Base-by-base conservation (phyloP, 164 flowering plant genomes). In the Dillenia suffruticosa region DNA sequence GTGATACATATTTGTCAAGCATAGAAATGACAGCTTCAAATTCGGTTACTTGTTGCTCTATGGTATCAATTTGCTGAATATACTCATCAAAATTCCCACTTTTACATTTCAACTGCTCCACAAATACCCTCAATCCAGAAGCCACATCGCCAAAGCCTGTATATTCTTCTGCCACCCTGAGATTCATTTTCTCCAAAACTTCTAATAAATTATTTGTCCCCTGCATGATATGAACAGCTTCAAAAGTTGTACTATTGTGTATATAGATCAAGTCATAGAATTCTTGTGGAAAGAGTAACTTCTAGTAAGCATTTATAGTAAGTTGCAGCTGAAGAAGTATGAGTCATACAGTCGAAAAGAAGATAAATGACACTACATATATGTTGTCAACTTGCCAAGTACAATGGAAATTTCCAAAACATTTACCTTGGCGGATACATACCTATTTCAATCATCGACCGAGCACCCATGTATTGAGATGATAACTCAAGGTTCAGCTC, bases 101-200 rank as follows among this genome's bases (percentile, higher is more conserved):
- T 70, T 93, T 93, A 2, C 73, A 65, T 67, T 89, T 94, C 78
- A 94, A 56, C 74, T 89, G 97, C 83, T 89, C 96, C 69, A 89
- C 97, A 54, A 80, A 94, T 0, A 91, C 86, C 70, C 97, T 85
- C 49, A 94, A 67, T 13, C 96, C 99, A 17, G 95, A 78, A 14
- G 96, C 95, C 66, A 94, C 78, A 66, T 89, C 97, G 2, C 96
- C 98, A 54, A 82, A 83, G 10, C 82, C 81, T 10, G 80, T 73
- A 68, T 89, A 93, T 71, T 93, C 98, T 60, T 89, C 91, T 5
- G 84, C 84, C 24, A 93, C 94, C 68, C 73, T 79, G 10, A 74
- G 64, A 66, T 94, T 89, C 96, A 94, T 94, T 73, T 83, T 89
- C 82, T 85, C 96, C 77, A 90, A 54, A 11, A 94, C 85, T 44